A percentile compares a stretch with the other conserved stretches of the same genome.
Evolutionary conservation across 495 filamentous ascomycete genomes (phyloP).

Genomic region (Recurvomyces mirabilis): DNA sequence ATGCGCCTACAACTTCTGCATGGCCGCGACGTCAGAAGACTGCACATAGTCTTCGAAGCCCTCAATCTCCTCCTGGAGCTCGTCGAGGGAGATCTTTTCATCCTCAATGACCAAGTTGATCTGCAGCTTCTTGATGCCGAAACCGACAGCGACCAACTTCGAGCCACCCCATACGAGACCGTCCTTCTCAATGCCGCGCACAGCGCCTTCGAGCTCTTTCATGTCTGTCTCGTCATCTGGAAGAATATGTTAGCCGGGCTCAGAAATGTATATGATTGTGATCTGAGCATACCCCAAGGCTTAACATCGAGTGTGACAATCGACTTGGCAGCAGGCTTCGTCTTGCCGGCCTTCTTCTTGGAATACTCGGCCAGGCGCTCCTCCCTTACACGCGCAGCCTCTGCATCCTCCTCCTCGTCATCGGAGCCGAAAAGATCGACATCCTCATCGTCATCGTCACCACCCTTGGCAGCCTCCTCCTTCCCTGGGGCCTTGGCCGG

Average conservation of each 20-base stretch:
- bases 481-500: conserved; percentile 72
- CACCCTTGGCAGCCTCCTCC: conserved; percentile 40
- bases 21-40: conserved; percentile 84
- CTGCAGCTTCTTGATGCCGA: conserved; percentile 99
- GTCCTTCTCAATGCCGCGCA: conserved; percentile 81
- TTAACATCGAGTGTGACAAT: conserved; percentile 93
- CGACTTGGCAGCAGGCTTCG: conserved; percentile 87
- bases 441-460: conserved; percentile 58
- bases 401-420: conserved; percentile 87
- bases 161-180: conserved; percentile 93
- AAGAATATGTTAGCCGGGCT: conserved; percentile 3
- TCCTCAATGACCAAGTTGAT: conserved; percentile 97
- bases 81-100: conserved; percentile 81
- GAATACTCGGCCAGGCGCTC: conserved; percentile 85
- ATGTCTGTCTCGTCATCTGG: conserved; percentile 90
- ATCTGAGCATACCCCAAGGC: conserved; percentile 69
- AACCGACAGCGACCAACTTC: conserved; percentile 79
- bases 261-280: background rate
- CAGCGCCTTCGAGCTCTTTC: conserved; percentile 64
- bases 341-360: conserved; percentile 91
- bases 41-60: conserved; percentile 94
- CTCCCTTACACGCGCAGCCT: conserved; percentile 70
- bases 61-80: conserved; percentile 78
- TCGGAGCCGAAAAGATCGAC: conserved; percentile 82
- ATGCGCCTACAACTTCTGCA: conserved; percentile 75